Conservation (phyloP, 352 stramenopile genomes). For the Globisporangium paddicum region DNA sequence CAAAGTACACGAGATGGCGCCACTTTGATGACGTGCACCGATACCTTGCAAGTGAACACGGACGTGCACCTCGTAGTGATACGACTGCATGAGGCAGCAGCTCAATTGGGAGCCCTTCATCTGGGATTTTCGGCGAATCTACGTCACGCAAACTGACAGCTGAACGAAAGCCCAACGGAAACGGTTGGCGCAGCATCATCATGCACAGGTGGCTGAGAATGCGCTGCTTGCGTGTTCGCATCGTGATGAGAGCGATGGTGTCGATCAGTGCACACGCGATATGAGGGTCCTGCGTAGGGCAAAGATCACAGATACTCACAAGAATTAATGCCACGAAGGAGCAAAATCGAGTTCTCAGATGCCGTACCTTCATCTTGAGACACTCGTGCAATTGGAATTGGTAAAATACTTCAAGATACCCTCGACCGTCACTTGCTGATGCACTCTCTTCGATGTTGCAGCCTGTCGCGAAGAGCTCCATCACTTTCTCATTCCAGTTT, state of each 20-base stretch:
- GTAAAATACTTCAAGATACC: constrained; percentile 32
- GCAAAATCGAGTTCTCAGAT: not conserved
- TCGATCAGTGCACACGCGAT: constrained; percentile 40
- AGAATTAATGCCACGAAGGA: not conserved
- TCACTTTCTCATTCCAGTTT: constrained; percentile 14
- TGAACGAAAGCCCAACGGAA: constrained; percentile 17
- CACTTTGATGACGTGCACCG: constrained; percentile 36
- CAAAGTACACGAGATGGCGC: constrained; percentile 46
- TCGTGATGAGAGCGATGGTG: constrained; percentile 30
- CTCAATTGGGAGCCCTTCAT: constrained; percentile 23
- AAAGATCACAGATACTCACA: not conserved
- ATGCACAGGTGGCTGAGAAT: constrained; percentile 50
- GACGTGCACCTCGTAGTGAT: constrained; percentile 23
- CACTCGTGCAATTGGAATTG: constrained; percentile 42
- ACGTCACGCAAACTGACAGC: not conserved
- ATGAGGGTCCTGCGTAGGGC: constrained; percentile 31
- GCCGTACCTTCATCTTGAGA: constrained; percentile 37
- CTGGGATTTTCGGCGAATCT: not conserved
- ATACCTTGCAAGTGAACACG: constrained; percentile 42
- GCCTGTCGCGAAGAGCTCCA: constrained; percentile 32
- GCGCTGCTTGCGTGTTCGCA: constrained; percentile 34
- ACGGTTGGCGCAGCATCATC: constrained; percentile 55
- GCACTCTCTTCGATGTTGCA: constrained; percentile 10
- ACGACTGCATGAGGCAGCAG: constrained; percentile 27
- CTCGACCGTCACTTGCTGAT: not conserved